These are phyloP conservation scores for Dorcoceras hygrometricum DNA, from an alignment of 257 asterid species.

Conservation along the genomic window DNA sequence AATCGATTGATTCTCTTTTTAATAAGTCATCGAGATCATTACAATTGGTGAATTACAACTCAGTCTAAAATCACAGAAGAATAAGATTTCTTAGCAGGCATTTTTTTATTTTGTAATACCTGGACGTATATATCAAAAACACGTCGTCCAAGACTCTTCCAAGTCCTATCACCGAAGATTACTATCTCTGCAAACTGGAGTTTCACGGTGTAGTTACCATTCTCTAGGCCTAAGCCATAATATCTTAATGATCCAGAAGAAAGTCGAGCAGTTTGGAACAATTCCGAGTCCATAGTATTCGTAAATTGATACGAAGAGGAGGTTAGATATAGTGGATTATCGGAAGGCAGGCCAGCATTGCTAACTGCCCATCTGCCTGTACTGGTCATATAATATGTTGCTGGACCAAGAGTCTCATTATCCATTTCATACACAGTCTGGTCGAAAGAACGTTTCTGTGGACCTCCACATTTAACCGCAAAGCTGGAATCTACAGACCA, in stretches of 20 bases:
- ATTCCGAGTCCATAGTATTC: slow-evolving; percentile 53
- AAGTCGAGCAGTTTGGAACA: slow-evolving; percentile 57
- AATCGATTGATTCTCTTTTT: neutral
- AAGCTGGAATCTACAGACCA: slow-evolving; percentile 60
- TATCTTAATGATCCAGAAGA: slow-evolving; percentile 84
- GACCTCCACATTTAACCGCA: slow-evolving; percentile 75
- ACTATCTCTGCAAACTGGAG: slow-evolving; percentile 63
- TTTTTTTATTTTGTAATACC: slow-evolving; percentile 30
- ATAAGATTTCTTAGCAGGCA: neutral
- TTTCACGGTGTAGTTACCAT: slow-evolving; percentile 70
- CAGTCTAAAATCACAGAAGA: neutral
- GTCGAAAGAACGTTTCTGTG: slow-evolving; percentile 35
- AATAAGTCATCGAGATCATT: too few species aligned
- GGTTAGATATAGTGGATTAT: slow-evolving; percentile 34
- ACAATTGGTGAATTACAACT: neutral
- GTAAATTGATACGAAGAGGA: slow-evolving; percentile 32
- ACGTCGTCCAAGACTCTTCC: slow-evolving; percentile 82
- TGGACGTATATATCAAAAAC: slow-evolving; percentile 71
- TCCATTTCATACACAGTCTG: slow-evolving; percentile 49
- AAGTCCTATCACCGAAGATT: slow-evolving; percentile 32
- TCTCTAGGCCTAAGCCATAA: slow-evolving; percentile 74
- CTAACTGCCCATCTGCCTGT: slow-evolving; percentile 76
- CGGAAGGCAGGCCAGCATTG: slow-evolving; percentile 65
- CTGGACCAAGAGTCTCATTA: slow-evolving; percentile 59
- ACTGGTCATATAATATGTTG: slow-evolving; percentile 45